phyloP scores from a whole-genome alignment of 805 yeast genomes.

The Starmerella khaoyaiensis region DNA sequence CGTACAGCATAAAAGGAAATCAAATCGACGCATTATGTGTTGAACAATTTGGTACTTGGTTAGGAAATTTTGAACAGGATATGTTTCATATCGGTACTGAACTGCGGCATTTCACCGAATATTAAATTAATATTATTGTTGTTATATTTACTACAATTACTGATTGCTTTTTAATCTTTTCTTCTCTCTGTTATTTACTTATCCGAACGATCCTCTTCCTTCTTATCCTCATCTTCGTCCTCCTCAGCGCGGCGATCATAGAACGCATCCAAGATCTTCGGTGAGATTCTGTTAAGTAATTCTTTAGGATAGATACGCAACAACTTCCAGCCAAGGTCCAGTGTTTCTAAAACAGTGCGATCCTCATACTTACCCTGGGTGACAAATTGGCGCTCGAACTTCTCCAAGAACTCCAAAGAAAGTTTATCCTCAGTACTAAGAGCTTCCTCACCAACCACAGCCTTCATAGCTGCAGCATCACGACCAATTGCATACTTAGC shows the following conservation, averaged over 20 bases:
- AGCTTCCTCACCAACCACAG: constrained; percentile 99
- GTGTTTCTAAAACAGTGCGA: constrained; percentile 85
- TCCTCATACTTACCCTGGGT: constrained; percentile 95
- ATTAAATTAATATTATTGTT: neutral
- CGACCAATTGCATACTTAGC: constrained; percentile 99
- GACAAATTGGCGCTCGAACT: constrained; percentile 91
- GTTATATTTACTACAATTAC: too few species aligned
- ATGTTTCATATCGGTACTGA: constrained; percentile 1
- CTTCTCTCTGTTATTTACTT: constrained; percentile 3
- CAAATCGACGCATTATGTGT: neutral
- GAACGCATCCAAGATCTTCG: constrained; percentile 89
- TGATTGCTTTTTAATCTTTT: neutral
- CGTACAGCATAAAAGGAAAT: neutral
- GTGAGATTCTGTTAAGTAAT: constrained; percentile 94
- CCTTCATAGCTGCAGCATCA: constrained; percentile 99
- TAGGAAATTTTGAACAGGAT: neutral
- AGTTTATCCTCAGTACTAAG: constrained; percentile 93
- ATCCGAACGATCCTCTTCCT: constrained; percentile 26
- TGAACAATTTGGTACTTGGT: neutral
- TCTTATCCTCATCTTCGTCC: constrained; percentile 36
- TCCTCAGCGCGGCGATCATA: constrained; percentile 44
- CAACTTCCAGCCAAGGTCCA: constrained; percentile 96
- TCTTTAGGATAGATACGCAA: constrained; percentile 98
- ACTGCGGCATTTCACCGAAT: neutral
- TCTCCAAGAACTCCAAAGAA: constrained; percentile 93